Percentiles rank a stretch among this genome's conserved stretches.
phyloP scores from a whole-genome alignment of 1,284 basidiomycete genomes.

The Ustilago tritici region DNA sequence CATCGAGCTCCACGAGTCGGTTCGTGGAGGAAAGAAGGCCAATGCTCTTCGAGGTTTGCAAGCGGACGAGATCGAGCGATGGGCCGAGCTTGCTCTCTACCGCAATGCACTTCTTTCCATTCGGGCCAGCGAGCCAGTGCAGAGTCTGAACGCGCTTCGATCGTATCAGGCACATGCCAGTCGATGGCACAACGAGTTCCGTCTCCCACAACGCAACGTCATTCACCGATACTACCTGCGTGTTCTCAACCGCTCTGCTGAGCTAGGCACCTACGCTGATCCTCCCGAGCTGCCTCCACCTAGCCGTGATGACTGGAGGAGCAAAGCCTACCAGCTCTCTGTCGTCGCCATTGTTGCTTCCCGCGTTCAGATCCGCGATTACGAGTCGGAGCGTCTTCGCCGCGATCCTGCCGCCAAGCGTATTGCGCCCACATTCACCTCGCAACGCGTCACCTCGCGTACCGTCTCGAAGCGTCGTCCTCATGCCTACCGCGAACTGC shows the following conservation, averaged over 20 bases:
- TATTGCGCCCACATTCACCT: constrained; percentile 30
- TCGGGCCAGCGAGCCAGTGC: constrained; percentile 45
- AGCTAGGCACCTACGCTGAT: constrained; percentile 42
- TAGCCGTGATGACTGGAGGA: constrained; percentile 59
- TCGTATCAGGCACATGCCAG: constrained; percentile 65
- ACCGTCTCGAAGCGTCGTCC: constrained; percentile 64
- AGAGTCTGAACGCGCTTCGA: constrained; percentile 60
- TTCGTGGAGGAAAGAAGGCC: constrained; percentile 61
- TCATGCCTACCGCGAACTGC: constrained; percentile 34
- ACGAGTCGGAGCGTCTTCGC: constrained; percentile 53
- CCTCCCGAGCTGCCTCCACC: constrained; percentile 45
- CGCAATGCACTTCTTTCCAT: constrained; percentile 64
- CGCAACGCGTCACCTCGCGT: constrained; percentile 46
- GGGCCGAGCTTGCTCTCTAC: constrained; percentile 67
- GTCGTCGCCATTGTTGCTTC: constrained; percentile 58
- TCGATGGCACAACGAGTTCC: constrained; percentile 65
- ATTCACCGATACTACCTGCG: constrained; percentile 61
- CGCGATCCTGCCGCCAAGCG: constrained; percentile 48
- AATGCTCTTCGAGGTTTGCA: constrained; percentile 61
- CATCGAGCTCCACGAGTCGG: constrained; percentile 63
- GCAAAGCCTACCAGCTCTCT: constrained; percentile 57
- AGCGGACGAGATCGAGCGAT: constrained; percentile 67
- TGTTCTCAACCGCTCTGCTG: constrained; percentile 58
- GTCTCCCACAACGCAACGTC: constrained; percentile 64
- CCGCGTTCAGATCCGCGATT: constrained; percentile 59